Conservation (phyloP, 257 asterid species). For the Perilla frutescens region DNA sequence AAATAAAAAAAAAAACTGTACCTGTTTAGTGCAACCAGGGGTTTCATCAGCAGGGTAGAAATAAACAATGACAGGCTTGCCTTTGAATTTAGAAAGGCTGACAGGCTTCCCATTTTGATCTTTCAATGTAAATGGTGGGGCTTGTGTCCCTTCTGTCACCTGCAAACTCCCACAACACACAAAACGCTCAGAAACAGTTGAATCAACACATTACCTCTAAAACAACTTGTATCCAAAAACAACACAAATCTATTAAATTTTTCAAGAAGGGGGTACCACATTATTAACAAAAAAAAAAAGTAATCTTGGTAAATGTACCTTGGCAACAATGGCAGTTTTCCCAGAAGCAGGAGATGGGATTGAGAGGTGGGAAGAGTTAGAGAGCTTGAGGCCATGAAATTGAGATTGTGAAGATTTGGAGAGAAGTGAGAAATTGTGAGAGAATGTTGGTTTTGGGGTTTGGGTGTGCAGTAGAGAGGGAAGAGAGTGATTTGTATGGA, state of each 20-base stretch:
- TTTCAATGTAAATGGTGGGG: conserved; percentile 82
- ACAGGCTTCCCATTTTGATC: conserved; percentile 91
- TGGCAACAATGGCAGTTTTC: conserved; percentile 59
- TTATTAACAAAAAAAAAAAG: not conserved
- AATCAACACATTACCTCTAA: conserved; percentile 1
- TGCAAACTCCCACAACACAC: conserved; percentile 31
- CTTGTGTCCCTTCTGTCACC: conserved; percentile 79
- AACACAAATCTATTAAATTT: not conserved
- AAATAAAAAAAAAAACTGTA: conserved; percentile 22
- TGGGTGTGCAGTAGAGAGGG: conserved; percentile 60
- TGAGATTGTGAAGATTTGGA: conserved; percentile 71
- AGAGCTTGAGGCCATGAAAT: conserved; percentile 68
- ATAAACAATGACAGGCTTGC: conserved; percentile 89
- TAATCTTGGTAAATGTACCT: conserved; percentile 64
- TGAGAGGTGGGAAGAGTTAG: conserved; percentile 43
- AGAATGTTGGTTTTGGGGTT: conserved; percentile 53
- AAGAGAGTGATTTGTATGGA: conserved; percentile 52
- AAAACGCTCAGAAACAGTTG: not conserved
- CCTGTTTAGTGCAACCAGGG: conserved; percentile 99
- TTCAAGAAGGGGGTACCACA: conserved; percentile 3
- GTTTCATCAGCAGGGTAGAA: conserved; percentile 99
- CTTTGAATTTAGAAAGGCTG: conserved; percentile 85
- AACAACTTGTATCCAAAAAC: not conserved
- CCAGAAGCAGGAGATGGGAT: conserved; percentile 48
- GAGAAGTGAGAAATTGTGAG: conserved; percentile 45